These are phyloP conservation scores for Chlorella ohadii DNA, from an alignment of 139 green algal genomes.

Conservation along the genomic window DNA sequence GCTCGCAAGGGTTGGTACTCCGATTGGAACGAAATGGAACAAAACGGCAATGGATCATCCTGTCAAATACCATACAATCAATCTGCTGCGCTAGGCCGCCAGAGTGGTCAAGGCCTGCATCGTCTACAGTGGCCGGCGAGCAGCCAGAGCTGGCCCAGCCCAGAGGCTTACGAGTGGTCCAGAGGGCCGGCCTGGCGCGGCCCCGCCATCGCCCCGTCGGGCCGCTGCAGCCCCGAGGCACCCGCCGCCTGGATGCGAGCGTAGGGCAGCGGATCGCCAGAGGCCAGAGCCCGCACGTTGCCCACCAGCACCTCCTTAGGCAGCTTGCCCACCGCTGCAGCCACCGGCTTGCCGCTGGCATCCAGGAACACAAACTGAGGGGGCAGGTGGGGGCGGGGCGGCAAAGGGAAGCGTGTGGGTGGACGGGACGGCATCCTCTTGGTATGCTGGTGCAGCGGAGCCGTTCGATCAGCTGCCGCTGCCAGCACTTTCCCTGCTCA, in stretches of 20 bases:
- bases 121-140: too few relatives aligned
- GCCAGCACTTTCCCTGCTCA: too few relatives aligned
- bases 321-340: conserved; percentile 82
- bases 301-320: conserved; percentile 78
- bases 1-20: too few relatives aligned
- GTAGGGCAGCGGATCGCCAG: conserved; percentile 57
- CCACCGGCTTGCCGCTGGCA: conserved; percentile 67
- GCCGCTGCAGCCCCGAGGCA: conserved; percentile 44
- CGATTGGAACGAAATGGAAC: too few relatives aligned
- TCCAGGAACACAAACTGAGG: conserved; percentile 94
- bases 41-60: too few relatives aligned
- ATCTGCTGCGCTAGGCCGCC: too few relatives aligned
- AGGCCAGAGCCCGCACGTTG: conserved; percentile 66
- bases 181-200: conserved; percentile 37
- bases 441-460: too few relatives aligned
- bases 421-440: too few relatives aligned
- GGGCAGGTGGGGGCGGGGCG: conserved; percentile 21
- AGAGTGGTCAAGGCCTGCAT: too few relatives aligned
- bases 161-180: conserved; percentile 55
- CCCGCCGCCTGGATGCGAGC: conserved; percentile 30
- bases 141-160: background rate
- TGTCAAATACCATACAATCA: too few relatives aligned
- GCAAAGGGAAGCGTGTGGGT: background rate
- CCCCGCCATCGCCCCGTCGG: conserved; percentile 10
- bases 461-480: too few relatives aligned